These are phyloP conservation scores for Verticillium nonalfalfae DNA, from an alignment of 2,329 filamentous ascomycete species.

Conservation along the genomic window DNA sequence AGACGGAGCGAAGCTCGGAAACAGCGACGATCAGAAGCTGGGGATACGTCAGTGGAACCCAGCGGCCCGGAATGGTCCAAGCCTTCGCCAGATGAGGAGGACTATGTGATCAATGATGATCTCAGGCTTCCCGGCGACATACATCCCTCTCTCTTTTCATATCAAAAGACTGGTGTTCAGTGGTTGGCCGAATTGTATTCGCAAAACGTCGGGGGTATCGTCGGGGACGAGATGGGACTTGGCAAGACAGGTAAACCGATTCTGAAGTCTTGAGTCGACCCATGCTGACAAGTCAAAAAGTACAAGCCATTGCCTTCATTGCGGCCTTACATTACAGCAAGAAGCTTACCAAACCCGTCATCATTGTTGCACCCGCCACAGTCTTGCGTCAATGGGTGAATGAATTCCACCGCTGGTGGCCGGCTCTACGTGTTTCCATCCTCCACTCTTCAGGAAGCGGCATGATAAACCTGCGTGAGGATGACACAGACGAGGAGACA, in stretches of 20 bases:
- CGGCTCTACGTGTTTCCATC: constrained; percentile 92
- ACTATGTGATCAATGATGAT: constrained; percentile 67
- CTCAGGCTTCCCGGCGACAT: constrained; percentile 88
- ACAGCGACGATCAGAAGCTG: constrained; percentile 23
- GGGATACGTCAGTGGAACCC: constrained; percentile 33
- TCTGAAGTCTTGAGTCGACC: not conserved
- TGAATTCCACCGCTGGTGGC: constrained; percentile 99
- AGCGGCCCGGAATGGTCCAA: constrained; percentile 67
- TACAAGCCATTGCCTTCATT: constrained; percentile 67
- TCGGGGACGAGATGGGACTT: constrained; percentile 98
- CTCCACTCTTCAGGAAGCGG: constrained; percentile 92
- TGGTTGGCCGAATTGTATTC: constrained; percentile 92
- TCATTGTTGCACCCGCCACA: constrained; percentile 89
- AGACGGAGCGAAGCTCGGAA: constrained; percentile 35
- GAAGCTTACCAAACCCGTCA: constrained; percentile 74
- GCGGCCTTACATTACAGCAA: constrained; percentile 90
- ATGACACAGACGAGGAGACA: constrained; percentile 42
- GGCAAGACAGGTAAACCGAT: constrained; percentile 64
- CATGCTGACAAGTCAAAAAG: constrained; percentile 16
- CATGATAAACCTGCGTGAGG: constrained; percentile 76
- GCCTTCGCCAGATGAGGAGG: constrained; percentile 75
- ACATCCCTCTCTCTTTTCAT: constrained; percentile 86
- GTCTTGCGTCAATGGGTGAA: constrained; percentile 97
- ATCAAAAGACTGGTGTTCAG: constrained; percentile 94
- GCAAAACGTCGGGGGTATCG: constrained; percentile 85